Percentiles rank a stretch among this genome's conserved stretches.
These are phyloP conservation scores for Citrullus mucosospermus DNA, from an alignment of 306 rosid species.

Conservation along the genomic window DNA sequence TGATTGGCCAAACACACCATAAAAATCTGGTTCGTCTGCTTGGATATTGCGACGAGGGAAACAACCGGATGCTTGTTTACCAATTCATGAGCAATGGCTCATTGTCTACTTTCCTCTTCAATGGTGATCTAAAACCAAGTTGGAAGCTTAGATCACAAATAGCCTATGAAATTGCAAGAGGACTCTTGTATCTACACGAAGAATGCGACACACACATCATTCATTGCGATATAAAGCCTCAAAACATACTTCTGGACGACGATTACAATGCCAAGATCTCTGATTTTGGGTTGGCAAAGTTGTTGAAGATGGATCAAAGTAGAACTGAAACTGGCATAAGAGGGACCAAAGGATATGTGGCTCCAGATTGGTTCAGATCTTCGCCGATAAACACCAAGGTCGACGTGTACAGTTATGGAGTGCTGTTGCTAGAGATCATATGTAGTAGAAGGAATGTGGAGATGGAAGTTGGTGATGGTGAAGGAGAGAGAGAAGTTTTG, in stretches of 20 bases:
- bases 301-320: conserved; percentile 4
- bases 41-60: conserved; percentile 27
- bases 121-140: conserved; percentile 9
- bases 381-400: background rate
- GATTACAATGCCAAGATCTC: conserved; percentile 13
- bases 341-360: conserved; percentile 2
- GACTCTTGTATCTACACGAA: conserved; percentile 8
- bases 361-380: conserved; percentile 7
- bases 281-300: conserved; percentile 29
- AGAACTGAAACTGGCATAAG: conserved; percentile 3
- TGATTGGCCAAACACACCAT: conserved; percentile 20
- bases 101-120: conserved; percentile 15
- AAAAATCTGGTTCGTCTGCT: conserved; percentile 20
- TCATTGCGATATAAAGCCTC: conserved; percentile 17
- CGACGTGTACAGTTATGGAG: background rate
- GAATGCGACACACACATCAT: conserved; percentile 22
- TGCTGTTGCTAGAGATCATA: background rate
- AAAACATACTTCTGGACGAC: conserved; percentile 25
- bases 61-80: conserved; percentile 20
- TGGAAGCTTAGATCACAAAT: conserved; percentile 23
- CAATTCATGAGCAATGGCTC: conserved; percentile 31
- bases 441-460: conserved; percentile 6
- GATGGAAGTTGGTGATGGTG: background rate
- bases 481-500: conserved; percentile 9
- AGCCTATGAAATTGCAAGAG: conserved; percentile 5